phyloP scores from a whole-genome alignment of 2,329 filamentous ascomycete species.

The Penicillium sp. region DNA sequence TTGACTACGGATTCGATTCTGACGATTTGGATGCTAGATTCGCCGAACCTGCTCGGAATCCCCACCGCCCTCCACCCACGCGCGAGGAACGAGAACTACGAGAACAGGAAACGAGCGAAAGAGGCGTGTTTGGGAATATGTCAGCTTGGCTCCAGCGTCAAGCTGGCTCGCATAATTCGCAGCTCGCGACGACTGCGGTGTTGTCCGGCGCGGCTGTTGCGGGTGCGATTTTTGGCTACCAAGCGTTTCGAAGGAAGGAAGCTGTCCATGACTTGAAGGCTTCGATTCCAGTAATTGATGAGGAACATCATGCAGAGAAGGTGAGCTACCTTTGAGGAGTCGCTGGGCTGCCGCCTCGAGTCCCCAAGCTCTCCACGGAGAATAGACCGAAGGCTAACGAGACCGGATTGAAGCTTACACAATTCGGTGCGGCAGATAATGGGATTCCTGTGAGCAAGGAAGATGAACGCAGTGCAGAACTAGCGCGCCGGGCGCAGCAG shows the following conservation, averaged over 20 bases:
- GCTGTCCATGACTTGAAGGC: conserved; percentile 58
- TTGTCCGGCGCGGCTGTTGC: conserved; percentile 45
- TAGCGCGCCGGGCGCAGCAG: conserved; percentile 59
- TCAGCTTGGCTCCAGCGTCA: conserved; percentile 47
- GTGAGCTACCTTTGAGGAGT: conserved; percentile 32
- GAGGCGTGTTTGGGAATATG: conserved; percentile 32
- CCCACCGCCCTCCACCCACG: conserved; percentile 4
- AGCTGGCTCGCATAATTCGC: conserved; percentile 40
- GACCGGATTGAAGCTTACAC: conserved; percentile 49
- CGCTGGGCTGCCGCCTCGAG: background rate
- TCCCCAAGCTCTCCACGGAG: background rate
- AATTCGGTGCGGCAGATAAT: conserved; percentile 45
- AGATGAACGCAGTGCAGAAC: conserved; percentile 57
- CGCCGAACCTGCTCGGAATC: conserved; percentile 14
- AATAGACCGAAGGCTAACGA: conserved; percentile 4
- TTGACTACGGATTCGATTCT: conserved; percentile 29
- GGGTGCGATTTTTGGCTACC: conserved; percentile 56
- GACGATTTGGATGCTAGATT: conserved; percentile 25
- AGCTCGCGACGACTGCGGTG: conserved; percentile 45
- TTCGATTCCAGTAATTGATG: conserved; percentile 57
- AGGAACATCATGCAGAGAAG: conserved; percentile 51
- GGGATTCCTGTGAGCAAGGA: conserved; percentile 45
- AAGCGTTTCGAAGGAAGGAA: conserved; percentile 55
- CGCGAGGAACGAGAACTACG: conserved; percentile 9
- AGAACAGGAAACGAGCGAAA: conserved; percentile 4